Evolutionary conservation across 768 basidiomycete species (phyloP), one percentile per base, ranked within the genome.

Genomic region (Boletus bicolor): DNA sequence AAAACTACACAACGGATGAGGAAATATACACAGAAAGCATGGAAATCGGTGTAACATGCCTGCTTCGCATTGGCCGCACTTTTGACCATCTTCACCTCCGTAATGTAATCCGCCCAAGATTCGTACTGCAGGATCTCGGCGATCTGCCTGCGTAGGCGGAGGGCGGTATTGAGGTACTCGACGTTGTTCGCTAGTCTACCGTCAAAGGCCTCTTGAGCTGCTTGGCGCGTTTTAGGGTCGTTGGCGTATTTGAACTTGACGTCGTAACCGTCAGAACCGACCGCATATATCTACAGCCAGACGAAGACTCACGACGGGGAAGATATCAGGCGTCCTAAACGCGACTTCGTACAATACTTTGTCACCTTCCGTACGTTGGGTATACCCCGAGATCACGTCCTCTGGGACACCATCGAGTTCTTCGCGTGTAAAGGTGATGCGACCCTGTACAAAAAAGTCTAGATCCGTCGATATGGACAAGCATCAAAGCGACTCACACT

Each of bases 81-180:
- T 72, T 93, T 92, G 60, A 89, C 82, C 91, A 93, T 93, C 75
- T 91, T 91, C 44, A 83, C 80, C 67, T 94, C 92, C 2, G 92
- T 91, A 39, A 85, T 72, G 67, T 87, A 93, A 70, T 90, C 91
- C 1, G 90, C 92, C 85, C 90, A 93, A 9, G 83, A 91, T 21
- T 82, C 71, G 65, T 93, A 94, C 10, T 81, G 82, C 12, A 94
- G 75, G 10, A 93, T 65, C 39, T 72, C 73, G 1, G 87, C 85
- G 44, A 89, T 85, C 66, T 84, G 69, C 34, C 86, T 84, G 43
- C 92, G 87, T 3, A 93, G 77, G 46, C 78, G 78, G 44, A 93
- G 78, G 34, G 83, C 83, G 60, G 82, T 85, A 61, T 78, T 76
- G 50, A 93, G 78, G 37, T 93, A 66, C 3, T 84, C 86, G 21